Percentiles rank a stretch among this genome's conserved stretches.
These are phyloP conservation scores for Monosporascus cannonballus DNA, from an alignment of 2,329 filamentous ascomycete species.

Conservation along the genomic window DNA sequence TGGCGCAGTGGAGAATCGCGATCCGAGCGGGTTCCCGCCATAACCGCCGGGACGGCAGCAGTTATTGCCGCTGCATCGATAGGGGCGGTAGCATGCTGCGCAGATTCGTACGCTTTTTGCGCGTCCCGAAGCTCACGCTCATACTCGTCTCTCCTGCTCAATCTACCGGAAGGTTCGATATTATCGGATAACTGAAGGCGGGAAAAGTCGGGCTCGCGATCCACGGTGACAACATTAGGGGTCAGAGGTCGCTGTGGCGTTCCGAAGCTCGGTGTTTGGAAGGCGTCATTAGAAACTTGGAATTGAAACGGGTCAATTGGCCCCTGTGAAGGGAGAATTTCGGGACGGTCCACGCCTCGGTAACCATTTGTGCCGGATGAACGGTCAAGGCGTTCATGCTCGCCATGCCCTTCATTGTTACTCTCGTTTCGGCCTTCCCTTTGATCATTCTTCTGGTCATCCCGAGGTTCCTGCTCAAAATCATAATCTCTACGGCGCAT, in stretches of 20 bases:
- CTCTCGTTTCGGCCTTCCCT: slow-evolving; percentile 23
- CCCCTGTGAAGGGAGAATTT: slow-evolving; percentile 19
- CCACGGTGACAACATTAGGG: slow-evolving; percentile 46
- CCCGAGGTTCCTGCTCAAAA: slow-evolving; percentile 20
- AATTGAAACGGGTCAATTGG: slow-evolving; percentile 53
- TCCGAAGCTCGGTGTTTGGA: slow-evolving; percentile 35
- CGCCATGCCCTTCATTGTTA: slow-evolving; percentile 13
- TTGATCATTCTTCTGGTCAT: slow-evolving; percentile 18
- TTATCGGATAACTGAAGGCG: slow-evolving; percentile 17
- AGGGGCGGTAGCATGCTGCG: slow-evolving; percentile 42
- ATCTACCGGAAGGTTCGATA: slow-evolving; percentile 28
- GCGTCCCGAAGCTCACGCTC: slow-evolving; percentile 41
- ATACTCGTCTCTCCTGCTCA: slow-evolving; percentile 45
- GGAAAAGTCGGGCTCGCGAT: slow-evolving; percentile 46
- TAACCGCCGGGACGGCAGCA: slow-evolving; percentile 38
- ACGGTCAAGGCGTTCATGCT: slow-evolving; percentile 12
- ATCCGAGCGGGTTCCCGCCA: slow-evolving; percentile 29
- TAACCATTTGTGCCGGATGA: slow-evolving; percentile 18
- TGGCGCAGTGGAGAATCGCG: slow-evolving; percentile 17
- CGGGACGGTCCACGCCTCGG: slow-evolving; percentile 20
- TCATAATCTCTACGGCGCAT: slow-evolving; percentile 22
- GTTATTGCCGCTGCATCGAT: slow-evolving; percentile 41
- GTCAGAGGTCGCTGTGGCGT: slow-evolving; percentile 39
- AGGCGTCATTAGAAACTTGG: slow-evolving; percentile 48
- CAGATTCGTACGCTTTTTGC: slow-evolving; percentile 37